Evolutionary conservation across 2,329 filamentous ascomycete species (phyloP).

Genomic region (Chalaropsis thielavioides): DNA sequence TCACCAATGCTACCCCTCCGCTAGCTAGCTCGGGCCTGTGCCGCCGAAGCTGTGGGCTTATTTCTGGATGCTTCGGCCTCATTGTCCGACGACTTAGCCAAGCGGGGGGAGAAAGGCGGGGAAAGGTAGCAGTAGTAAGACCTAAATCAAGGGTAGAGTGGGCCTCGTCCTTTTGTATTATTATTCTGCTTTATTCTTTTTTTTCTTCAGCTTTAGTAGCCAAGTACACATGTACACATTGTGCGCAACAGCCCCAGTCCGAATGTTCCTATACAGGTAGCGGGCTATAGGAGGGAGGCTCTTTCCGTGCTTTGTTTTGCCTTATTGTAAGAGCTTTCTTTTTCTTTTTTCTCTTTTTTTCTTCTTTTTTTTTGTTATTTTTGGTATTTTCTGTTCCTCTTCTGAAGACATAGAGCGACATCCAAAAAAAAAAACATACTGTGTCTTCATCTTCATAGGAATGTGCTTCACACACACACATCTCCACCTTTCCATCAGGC

Average conservation of each 20-base stretch:
- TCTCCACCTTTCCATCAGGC: background rate
- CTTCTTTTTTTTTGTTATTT: background rate
- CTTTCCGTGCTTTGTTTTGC: too few species aligned
- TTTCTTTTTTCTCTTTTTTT: too few species aligned
- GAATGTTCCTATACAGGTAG: too few species aligned
- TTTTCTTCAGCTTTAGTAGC: background rate
- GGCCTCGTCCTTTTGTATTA: background rate
- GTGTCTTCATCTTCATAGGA: background rate
- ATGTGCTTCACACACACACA: background rate
- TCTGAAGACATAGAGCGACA: background rate
- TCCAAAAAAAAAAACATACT: background rate
- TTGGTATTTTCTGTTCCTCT: background rate
- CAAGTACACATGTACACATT: background rate
- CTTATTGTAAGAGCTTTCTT: too few species aligned
- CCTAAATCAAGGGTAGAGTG: background rate
- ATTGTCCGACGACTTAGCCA: background rate
- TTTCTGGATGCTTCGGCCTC: background rate
- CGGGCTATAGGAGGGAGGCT: too few species aligned
- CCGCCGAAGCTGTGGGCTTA: background rate
- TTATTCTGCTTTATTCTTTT: background rate
- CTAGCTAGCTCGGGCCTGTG: background rate
- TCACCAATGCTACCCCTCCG: background rate
- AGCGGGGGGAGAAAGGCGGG: background rate
- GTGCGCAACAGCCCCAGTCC: too few species aligned
- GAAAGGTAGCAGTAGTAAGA: background rate